Percentiles rank a stretch among this genome's conserved stretches.
These are phyloP conservation scores for Xylariomycetidae sp. DNA, from an alignment of 2,329 filamentous ascomycete genomes.

Conservation along the genomic window DNA sequence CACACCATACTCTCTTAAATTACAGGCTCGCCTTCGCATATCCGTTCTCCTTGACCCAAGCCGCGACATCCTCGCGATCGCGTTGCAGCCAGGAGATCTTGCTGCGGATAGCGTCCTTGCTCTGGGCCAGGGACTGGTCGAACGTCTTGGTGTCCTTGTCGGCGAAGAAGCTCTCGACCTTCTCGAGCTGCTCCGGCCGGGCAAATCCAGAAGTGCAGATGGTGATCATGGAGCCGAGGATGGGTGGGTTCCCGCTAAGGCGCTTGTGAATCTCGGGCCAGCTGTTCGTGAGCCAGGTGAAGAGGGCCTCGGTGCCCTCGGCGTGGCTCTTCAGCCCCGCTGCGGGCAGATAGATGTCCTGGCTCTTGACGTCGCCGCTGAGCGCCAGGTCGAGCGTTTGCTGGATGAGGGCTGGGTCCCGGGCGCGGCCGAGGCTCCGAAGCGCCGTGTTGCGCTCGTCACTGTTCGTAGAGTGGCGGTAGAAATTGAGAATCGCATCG, in stretches of 20 bases:
- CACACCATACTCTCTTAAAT: neutral
- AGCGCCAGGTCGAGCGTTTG: slow-evolving; percentile 72
- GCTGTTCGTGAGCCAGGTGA: slow-evolving; percentile 77
- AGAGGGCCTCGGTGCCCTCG: slow-evolving; percentile 75
- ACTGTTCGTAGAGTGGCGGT: slow-evolving; percentile 67
- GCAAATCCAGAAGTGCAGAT: slow-evolving; percentile 82
- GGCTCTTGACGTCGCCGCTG: slow-evolving; percentile 80
- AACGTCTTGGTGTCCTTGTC: slow-evolving; percentile 79
- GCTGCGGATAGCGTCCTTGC: slow-evolving; percentile 74
- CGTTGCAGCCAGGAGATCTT: slow-evolving; percentile 79
- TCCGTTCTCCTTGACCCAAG: slow-evolving; percentile 56
- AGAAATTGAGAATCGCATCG: slow-evolving; percentile 70
- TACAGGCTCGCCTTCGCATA: slow-evolving; percentile 35
- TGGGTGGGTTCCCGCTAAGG: slow-evolving; percentile 79
- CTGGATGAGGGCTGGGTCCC: slow-evolving; percentile 74
- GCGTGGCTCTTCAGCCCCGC: slow-evolving; percentile 72
- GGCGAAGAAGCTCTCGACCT: slow-evolving; percentile 76
- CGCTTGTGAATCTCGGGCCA: slow-evolving; percentile 81
- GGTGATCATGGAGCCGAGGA: slow-evolving; percentile 79
- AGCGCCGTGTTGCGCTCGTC: slow-evolving; percentile 92
- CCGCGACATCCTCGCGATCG: slow-evolving; percentile 71
- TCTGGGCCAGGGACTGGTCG: slow-evolving; percentile 85
- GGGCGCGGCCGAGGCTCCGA: slow-evolving; percentile 74
- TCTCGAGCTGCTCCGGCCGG: slow-evolving; percentile 66
- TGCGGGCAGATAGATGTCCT: slow-evolving; percentile 89